These are phyloP conservation scores for Schizophyllum commune DNA, from an alignment of 1,284 basidiomycete species.

Conservation along the genomic window DNA sequence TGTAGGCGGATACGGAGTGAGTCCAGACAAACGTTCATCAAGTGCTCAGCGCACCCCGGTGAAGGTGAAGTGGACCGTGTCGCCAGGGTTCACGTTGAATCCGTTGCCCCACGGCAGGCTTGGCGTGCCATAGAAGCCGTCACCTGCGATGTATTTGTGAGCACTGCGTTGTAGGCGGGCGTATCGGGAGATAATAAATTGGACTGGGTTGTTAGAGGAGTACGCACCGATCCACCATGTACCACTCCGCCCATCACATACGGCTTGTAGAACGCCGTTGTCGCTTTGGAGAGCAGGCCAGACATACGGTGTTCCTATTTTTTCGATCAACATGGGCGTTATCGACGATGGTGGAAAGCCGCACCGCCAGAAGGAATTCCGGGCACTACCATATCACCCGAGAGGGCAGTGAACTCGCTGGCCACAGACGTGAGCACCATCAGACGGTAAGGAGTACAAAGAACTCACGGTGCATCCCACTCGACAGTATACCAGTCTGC, in stretches of 20 bases:
- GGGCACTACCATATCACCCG: slow-evolving; percentile 21
- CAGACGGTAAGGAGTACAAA: background rate
- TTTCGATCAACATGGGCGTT: background rate
- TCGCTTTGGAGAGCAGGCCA: slow-evolving; percentile 25
- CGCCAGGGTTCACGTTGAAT: slow-evolving; percentile 24
- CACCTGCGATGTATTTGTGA: slow-evolving; percentile 4
- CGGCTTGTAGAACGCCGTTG: slow-evolving; percentile 24
- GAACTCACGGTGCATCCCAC: slow-evolving; percentile 18
- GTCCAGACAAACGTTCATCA: background rate
- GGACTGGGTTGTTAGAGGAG: background rate
- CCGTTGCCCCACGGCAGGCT: slow-evolving; percentile 23
- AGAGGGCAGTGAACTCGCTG: slow-evolving; percentile 22
- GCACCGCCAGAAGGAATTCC: slow-evolving; percentile 14
- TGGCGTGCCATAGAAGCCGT: slow-evolving; percentile 21
- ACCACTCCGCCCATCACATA: slow-evolving; percentile 22
- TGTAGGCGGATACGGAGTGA: background rate
- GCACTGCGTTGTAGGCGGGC: no score
- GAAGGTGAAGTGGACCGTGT: slow-evolving; percentile 23
- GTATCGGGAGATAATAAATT: no score
- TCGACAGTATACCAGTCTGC: slow-evolving; percentile 24
- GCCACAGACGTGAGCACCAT: background rate
- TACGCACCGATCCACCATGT: slow-evolving; percentile 22
- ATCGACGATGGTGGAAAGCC: background rate
- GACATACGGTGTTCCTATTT: slow-evolving; percentile 20
- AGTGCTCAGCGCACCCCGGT: slow-evolving; percentile 12